Percentiles rank a stretch among this genome's conserved stretches.
Conservation (phyloP, 495 filamentous ascomycete species). For the Hypoxylon rickii region DNA sequence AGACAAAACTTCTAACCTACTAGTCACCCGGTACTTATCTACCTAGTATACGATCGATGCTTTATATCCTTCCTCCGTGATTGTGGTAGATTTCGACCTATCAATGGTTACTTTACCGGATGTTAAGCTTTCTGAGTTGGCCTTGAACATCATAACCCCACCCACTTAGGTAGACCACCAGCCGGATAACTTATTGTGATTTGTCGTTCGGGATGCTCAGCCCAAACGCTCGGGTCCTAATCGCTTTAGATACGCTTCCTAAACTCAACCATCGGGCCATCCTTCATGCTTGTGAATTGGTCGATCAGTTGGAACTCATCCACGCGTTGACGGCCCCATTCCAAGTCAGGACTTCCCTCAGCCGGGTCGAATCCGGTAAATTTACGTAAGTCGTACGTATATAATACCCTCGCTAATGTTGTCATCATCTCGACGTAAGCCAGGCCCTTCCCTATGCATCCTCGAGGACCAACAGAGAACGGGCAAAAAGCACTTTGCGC, state of each 20-base stretch:
- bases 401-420: conserved; percentile 53
- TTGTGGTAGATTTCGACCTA: no score
- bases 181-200: no score
- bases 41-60: no score
- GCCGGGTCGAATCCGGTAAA: conserved; percentile 50
- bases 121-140: no score
- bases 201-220: no score
- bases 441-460: conserved; percentile 63
- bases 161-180: no score
- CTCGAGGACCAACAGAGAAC: conserved; percentile 60
- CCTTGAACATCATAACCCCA: no score
- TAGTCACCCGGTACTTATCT: no score
- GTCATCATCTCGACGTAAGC: conserved; percentile 60
- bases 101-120: no score
- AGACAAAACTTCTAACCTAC: no score
- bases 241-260: conserved; percentile 36
- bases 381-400: conserved; percentile 52
- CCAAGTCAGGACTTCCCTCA: conserved; percentile 45
- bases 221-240: background rate
- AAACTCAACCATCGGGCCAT: conserved; percentile 63
- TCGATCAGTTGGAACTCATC: conserved; percentile 61
- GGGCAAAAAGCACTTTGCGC: conserved; percentile 61
- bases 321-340: conserved; percentile 50
- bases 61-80: no score
- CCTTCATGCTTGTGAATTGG: conserved; percentile 61